phyloP scores from a whole-genome alignment of 495 filamentous ascomycete genomes.

The Glonium stellatum region DNA sequence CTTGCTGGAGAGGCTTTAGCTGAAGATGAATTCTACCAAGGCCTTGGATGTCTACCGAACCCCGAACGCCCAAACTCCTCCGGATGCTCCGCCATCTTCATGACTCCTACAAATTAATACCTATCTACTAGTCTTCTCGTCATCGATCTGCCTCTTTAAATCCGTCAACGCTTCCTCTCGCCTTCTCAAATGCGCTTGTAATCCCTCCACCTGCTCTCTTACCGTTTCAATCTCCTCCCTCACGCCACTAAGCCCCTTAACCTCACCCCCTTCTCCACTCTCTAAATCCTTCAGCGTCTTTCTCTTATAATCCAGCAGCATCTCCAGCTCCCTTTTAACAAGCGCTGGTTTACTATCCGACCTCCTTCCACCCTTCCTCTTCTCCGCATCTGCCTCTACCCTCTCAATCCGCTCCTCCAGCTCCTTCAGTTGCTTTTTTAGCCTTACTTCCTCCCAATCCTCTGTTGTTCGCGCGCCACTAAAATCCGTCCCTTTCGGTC shows the following conservation, averaged over 20 bases:
- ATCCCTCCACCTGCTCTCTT: slow-evolving; percentile 41
- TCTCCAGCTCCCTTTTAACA: slow-evolving; percentile 87
- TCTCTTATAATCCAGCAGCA: slow-evolving; percentile 76
- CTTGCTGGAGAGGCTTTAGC: too few relatives aligned
- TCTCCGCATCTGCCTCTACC: slow-evolving; percentile 60
- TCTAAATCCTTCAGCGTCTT: slow-evolving; percentile 50
- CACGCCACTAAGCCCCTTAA: slow-evolving; percentile 46
- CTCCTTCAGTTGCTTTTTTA: slow-evolving; percentile 84
- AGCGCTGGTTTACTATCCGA: slow-evolving; percentile 65
- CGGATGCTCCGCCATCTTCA: too few relatives aligned
- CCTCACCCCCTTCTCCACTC: slow-evolving; percentile 33
- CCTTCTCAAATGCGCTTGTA: slow-evolving; percentile 38
- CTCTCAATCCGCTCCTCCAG: slow-evolving; percentile 75
- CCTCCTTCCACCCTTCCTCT: slow-evolving; percentile 43
- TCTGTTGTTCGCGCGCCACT: slow-evolving; percentile 52
- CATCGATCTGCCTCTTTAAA: slow-evolving; percentile 49
- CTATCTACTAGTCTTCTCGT: slow-evolving; percentile 44
- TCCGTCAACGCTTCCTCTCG: slow-evolving; percentile 50
- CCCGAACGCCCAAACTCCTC: too few relatives aligned
- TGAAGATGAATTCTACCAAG: too few relatives aligned
- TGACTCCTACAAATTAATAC: too few relatives aligned
- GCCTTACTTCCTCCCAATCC: slow-evolving; percentile 94
- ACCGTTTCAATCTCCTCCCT: slow-evolving; percentile 40
- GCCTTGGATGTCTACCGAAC: too few relatives aligned
- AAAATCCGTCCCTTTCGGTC: slow-evolving; percentile 79